phyloP scores from a whole-genome alignment of 352 stramenopile species.

The Globisporangium mamillatum region DNA sequence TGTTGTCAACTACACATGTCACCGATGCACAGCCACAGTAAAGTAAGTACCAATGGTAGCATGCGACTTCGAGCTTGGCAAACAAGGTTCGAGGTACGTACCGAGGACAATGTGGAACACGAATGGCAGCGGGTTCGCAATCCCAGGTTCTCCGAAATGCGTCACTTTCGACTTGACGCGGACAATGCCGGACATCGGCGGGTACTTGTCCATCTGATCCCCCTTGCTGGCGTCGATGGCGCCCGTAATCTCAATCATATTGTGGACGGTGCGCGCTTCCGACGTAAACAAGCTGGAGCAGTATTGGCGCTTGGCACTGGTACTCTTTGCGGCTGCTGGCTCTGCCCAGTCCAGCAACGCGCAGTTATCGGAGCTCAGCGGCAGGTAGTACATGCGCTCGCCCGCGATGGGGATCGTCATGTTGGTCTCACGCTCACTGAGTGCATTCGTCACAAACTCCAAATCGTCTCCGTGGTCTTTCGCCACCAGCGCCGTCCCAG shows the following conservation, averaged over 20 bases:
- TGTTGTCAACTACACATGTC: conserved; percentile 34
- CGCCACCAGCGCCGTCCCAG: not conserved
- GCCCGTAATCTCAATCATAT: conserved; percentile 23
- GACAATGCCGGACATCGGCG: conserved; percentile 50
- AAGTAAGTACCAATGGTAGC: not conserved
- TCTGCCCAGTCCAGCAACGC: conserved; percentile 32
- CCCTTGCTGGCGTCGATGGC: conserved; percentile 8
- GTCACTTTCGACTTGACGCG: conserved; percentile 55
- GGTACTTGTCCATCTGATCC: conserved; percentile 1
- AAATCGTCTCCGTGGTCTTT: conserved; percentile 18
- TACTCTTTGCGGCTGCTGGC: not conserved
- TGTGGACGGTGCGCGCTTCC: conserved; percentile 17
- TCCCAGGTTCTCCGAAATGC: conserved; percentile 39
- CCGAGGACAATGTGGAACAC: conserved; percentile 60
- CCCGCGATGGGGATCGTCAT: conserved; percentile 41
- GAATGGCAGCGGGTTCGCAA: conserved; percentile 58
- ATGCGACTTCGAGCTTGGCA: not conserved
- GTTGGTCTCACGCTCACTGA: conserved; percentile 37
- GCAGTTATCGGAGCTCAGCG: conserved; percentile 50
- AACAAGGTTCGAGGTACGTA: conserved; percentile 12
- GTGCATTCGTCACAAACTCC: conserved; percentile 30
- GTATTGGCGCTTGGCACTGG: conserved; percentile 7
- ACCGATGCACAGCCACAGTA: not conserved
- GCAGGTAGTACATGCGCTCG: conserved; percentile 53
- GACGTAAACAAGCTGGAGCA: conserved; percentile 28